Evolutionary conservation across 1,284 basidiomycete genomes (phyloP), one percentile per base, ranked within the genome.

Genomic region (Heterobasidion irregulare): DNA sequence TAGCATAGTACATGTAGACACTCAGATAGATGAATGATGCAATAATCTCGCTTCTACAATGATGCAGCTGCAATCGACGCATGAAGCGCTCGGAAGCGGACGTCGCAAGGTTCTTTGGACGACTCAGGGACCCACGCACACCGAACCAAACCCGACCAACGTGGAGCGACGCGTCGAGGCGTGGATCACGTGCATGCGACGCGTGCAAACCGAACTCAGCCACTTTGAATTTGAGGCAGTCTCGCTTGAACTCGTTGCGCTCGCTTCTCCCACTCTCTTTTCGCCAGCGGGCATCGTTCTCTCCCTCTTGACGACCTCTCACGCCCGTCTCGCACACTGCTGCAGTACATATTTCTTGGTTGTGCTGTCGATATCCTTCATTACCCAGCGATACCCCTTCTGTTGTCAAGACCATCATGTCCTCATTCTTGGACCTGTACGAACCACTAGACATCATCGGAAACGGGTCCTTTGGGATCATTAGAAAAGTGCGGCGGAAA

Each of bases 401-500:
- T n/a, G n/a, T 41, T 41, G n/a, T n/a, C n/a, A 35, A 12, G 18
- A 12, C 16, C 43, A 26, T 35, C 56, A 72, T 75, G 70, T 61
- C 70, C 32, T 62, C 67, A 6, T 82, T 78, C 63, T 75, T 94
- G 47, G 84, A 88, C 60, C 79, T 83, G 56, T 97, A 96, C 67
- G 93, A 95, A 61, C 77, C 92, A 5, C 76, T 95, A 51, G 92
- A 94, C 62, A 79, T 96, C 58, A 96, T 99, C 55, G 95, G 96
- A 7, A 96, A 94, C 63, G 95, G 95, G n/a, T 92, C 91, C 9
- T 99, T 98, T 75, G 95, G 96, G 1, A 89, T 96, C 61, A 98
- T 98, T 63, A 85, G 92, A 59, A 97, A 96, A 74, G 94, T 98
- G 16, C 77, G 84, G 59, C 75, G 95, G 62, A 89, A 91, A 66